Conservation (phyloP, 257 asterid species). For the Ocimum tenuiflorum region DNA sequence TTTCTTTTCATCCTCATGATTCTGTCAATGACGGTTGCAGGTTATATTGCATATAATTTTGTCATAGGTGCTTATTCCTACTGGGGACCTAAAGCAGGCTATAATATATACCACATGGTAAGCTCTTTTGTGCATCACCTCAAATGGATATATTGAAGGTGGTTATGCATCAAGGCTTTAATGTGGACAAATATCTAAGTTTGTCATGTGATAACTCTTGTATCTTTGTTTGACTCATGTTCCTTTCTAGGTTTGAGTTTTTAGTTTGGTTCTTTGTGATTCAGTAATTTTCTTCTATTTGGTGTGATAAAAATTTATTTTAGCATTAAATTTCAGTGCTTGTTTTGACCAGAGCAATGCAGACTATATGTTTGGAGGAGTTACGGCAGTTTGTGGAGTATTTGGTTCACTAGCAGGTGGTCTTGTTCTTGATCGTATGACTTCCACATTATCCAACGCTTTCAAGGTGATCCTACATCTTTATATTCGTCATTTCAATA, state of each 20-base stretch:
- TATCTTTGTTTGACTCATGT: neutral
- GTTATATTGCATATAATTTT: constrained; percentile 87
- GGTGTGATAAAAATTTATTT: no score
- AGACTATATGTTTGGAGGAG: constrained; percentile 82
- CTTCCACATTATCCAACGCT: constrained; percentile 74
- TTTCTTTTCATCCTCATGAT: constrained; percentile 13
- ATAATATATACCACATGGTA: constrained; percentile 88
- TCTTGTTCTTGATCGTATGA: constrained; percentile 56
- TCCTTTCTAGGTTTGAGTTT: neutral
- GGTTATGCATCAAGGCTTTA: neutral
- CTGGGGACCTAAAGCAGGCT: constrained; percentile 99
- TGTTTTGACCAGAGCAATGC: constrained; percentile 56
- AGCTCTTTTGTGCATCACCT: constrained; percentile 21
- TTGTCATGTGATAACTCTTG: neutral
- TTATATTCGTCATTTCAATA: neutral
- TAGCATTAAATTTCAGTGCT: neutral
- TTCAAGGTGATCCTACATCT: constrained; percentile 52
- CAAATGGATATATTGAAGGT: neutral
- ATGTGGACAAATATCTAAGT: neutral
- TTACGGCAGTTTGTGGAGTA: constrained; percentile 74
- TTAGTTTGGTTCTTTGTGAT: neutral
- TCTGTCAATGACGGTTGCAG: constrained; percentile 40
- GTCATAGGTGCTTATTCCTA: constrained; percentile 97
- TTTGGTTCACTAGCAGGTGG: constrained; percentile 92
- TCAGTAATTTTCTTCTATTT: no score